phyloP scores from a whole-genome alignment of 768 basidiomycete genomes.

The Lactarius akahatsu region DNA sequence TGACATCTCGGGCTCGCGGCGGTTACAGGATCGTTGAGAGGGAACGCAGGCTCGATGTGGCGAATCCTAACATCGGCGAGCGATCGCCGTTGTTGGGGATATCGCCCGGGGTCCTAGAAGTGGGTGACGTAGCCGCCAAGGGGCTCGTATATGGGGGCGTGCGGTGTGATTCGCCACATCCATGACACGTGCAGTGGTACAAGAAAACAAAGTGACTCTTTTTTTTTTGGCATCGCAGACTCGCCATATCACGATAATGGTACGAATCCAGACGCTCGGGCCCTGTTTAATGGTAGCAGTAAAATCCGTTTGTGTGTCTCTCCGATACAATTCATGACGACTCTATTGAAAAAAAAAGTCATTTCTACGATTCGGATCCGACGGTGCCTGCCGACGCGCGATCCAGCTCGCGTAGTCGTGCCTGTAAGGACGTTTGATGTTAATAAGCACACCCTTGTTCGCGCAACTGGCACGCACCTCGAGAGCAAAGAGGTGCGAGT shows the following conservation, averaged over 20 bases:
- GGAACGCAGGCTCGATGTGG: conserved; percentile 36
- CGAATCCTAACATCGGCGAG: conserved; percentile 12
- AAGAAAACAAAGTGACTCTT: conserved; percentile 58
- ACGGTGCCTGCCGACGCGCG: not conserved
- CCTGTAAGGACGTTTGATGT: not conserved
- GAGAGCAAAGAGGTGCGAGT: conserved; percentile 73
- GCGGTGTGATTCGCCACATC: conserved; percentile 3
- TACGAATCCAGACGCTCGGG: not conserved
- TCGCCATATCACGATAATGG: not conserved
- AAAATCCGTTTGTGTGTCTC: not conserved
- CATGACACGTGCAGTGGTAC: conserved; percentile 7
- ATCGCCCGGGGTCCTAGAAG: conserved; percentile 2
- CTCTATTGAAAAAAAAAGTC: not conserved
- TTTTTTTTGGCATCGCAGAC: not conserved
- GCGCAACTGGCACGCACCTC: conserved; percentile 50
- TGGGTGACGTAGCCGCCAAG: not conserved
- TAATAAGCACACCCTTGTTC: not conserved
- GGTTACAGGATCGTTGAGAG: conserved; percentile 54
- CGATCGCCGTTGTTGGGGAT: conserved; percentile 19
- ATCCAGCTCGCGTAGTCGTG: conserved; percentile 24
- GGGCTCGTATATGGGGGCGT: conserved; percentile 6
- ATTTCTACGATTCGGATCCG: not conserved
- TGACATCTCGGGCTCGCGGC: not conserved
- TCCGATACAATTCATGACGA: not conserved
- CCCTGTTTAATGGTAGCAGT: not conserved